Percentiles rank a stretch among this genome's conserved stretches.
Evolutionary conservation across 1,284 basidiomycete genomes (phyloP).

Genomic region (Puccinia triticina): DNA sequence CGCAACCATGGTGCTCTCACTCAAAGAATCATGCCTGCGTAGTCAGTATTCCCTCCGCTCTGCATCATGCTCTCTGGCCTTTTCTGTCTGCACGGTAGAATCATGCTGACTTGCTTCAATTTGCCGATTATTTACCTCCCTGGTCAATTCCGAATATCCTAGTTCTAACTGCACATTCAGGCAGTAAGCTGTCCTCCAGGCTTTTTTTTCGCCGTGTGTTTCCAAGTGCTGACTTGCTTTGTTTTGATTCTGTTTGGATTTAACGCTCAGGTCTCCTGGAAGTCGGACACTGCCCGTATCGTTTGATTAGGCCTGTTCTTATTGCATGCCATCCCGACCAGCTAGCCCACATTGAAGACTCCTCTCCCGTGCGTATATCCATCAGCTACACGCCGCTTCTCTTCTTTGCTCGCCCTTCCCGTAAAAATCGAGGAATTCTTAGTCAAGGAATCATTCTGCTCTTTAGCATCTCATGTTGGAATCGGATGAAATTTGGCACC

Average conservation of each 20-base stretch:
- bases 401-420: neutral
- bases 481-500: constrained; percentile 44
- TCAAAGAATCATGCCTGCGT: constrained; percentile 48
- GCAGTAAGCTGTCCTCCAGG: constrained; percentile 2
- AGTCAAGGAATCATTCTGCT: neutral
- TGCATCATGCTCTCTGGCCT: neutral
- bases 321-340: constrained; percentile 47
- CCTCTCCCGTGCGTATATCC: constrained; percentile 26
- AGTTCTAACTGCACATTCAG: constrained; percentile 42
- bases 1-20: constrained; percentile 5
- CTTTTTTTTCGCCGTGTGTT: neutral
- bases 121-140: neutral
- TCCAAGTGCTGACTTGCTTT: neutral
- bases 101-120: neutral
- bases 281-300: constrained; percentile 38
- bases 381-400: neutral
- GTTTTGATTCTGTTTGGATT: neutral
- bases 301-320: constrained; percentile 37
- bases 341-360: constrained; percentile 46
- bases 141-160: neutral
- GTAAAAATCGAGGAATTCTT: neutral
- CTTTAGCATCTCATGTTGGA: constrained; percentile 46
- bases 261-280: constrained; percentile 35
- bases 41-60: constrained; percentile 12
- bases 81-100: neutral